Base-by-base conservation (phyloP, 2,329 filamentous ascomycete species). In the Acrocalymma vagum region DNA sequence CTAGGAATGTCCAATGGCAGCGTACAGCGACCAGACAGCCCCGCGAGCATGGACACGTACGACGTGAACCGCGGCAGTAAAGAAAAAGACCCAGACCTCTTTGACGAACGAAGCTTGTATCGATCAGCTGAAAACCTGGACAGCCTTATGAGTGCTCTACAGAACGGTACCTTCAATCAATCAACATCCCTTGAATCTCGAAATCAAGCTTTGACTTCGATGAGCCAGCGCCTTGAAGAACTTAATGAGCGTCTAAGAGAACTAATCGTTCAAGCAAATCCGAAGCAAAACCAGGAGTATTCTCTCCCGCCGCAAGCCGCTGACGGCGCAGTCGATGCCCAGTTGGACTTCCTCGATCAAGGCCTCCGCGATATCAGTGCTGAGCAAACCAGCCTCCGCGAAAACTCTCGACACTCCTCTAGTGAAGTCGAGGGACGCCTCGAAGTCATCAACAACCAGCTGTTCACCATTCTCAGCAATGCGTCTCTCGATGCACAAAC, bases 61-160 rank as follows among this genome's bases (percentile, higher is more conserved):
- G 78, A 83, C 9, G 80, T 84, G 57, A 79, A 79, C 33, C 52
- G 60, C 18, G 50, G 51, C 28, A 84, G 82, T 56, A 74, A 76
- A 13, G 63, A 75, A 2, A 74, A 74, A 25, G 80, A 82, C 11
- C 79, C 82, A 6, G 72, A 83, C 42, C 80, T 86, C 31, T 91
- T 95, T 57, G 88, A 95, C 58, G 88, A 94, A 51, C 79, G 84
- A 42, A 88, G 84, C 60, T 73, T 90, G 6, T 94, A 92, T 62
- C 77, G 81, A 36, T 79, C 85, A 9, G 80, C 87, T 5, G 87
- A 90, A 52, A 80, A 82, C 43, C 67, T 85, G 14, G 83, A 88
- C 48, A 78, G 53, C 33, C 56, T 72, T 4, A 68, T 72, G 62
- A 59, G 62, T 17, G 65, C 62, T 16, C 45, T 69, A 14, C 69